Evolutionary conservation across 352 stramenopile genomes (phyloP).

Genomic region (Halophytophthora polymorphica): DNA sequence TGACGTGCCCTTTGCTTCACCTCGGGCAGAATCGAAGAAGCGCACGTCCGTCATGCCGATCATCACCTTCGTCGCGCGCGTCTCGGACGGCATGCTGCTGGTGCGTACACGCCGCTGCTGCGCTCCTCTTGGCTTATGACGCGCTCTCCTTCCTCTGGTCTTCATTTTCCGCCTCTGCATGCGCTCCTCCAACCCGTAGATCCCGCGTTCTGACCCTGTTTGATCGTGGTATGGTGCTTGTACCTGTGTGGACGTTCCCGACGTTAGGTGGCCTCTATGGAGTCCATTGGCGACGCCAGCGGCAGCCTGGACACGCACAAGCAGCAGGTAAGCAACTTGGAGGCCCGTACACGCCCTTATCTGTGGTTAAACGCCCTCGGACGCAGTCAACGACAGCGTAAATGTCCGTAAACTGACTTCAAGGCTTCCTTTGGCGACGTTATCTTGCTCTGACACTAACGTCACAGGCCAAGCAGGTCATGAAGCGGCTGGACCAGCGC

Average conservation of each 20-base stretch:
- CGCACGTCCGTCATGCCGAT: too few relatives aligned
- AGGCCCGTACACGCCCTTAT: background rate
- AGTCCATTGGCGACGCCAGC: constrained; percentile 79
- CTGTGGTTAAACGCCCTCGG: too few relatives aligned
- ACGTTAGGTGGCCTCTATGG: constrained; percentile 95
- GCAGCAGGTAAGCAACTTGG: constrained; percentile 48
- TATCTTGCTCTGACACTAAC: too few relatives aligned
- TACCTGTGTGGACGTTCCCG: too few relatives aligned
- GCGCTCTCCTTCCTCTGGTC: background rate
- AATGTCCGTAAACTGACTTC: too few relatives aligned
- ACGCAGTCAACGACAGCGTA: too few relatives aligned
- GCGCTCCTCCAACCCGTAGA: background rate
- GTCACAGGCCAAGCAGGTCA: constrained; percentile 89
- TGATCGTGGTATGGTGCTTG: background rate
- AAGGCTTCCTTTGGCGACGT: too few relatives aligned
- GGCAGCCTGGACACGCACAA: constrained; percentile 89
- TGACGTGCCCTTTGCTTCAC: too few relatives aligned
- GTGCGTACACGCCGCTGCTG: constrained; percentile 35
- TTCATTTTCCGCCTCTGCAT: background rate
- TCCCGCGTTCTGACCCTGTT: background rate
- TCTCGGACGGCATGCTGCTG: constrained; percentile 93
- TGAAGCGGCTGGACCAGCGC: constrained; percentile 90
- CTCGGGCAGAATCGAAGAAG: too few relatives aligned
- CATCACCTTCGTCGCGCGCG: constrained; percentile 92
- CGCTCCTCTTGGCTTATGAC: background rate